phyloP scores from a whole-genome alignment of 495 filamentous ascomycete species.

The Daldinia concentrica region DNA sequence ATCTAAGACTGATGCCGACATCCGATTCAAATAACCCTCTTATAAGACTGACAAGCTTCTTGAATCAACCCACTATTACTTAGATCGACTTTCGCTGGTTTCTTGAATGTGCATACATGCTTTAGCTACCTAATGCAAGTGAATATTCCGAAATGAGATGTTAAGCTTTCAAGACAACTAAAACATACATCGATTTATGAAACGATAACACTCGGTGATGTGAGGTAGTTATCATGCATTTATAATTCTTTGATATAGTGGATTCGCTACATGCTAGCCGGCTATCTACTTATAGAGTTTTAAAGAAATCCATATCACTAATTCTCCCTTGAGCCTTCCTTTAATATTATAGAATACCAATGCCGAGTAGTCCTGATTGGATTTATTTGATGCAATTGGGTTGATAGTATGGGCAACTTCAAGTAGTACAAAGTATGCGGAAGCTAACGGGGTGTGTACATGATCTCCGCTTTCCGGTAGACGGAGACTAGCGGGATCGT shows the following conservation, averaged over 20 bases:
- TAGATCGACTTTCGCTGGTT: too few species aligned
- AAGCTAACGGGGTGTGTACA: neutral
- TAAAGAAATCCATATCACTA: neutral
- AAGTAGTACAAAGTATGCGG: neutral
- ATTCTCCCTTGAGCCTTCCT: neutral
- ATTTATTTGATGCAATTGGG: neutral
- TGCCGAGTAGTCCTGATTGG: too few species aligned
- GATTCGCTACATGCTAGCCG: neutral
- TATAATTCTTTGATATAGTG: neutral
- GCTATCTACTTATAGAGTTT: too few species aligned
- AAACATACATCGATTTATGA: neutral
- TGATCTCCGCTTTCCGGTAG: conserved; percentile 24
- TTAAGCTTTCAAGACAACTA: neutral
- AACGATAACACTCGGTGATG: neutral
- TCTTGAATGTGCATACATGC: too few species aligned
- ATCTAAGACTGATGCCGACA: neutral
- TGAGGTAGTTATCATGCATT: neutral
- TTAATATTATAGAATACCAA: neutral
- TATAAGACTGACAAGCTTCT: neutral
- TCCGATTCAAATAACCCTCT: conserved; percentile 1
- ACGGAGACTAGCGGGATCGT: conserved; percentile 32
- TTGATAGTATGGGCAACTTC: neutral
- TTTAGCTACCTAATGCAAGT: too few species aligned
- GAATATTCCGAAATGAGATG: neutral
- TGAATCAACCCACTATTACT: neutral